These are phyloP conservation scores for Colletotrichum somersetense DNA, from an alignment of 2,329 filamentous ascomycete species.

Conservation along the genomic window DNA sequence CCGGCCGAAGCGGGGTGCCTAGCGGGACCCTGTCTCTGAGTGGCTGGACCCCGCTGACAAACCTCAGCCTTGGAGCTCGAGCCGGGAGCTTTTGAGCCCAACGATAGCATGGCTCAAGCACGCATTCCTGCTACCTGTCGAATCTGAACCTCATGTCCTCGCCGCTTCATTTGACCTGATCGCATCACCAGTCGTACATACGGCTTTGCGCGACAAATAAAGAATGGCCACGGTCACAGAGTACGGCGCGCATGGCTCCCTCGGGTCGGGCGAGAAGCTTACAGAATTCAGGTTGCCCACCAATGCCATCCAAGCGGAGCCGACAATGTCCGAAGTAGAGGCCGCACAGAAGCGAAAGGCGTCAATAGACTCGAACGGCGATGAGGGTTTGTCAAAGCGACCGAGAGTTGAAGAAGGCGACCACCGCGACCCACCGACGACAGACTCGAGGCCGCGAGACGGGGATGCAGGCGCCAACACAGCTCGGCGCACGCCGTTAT, in stretches of 20 bases:
- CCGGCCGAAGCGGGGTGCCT: constrained; percentile 12
- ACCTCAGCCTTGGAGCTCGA: constrained; percentile 39
- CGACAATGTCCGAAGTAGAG: constrained; percentile 15
- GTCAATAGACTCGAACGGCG: constrained; percentile 42
- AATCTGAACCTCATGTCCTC: neutral
- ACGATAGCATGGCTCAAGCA: constrained; percentile 4
- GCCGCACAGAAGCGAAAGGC: constrained; percentile 50
- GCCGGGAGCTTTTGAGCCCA: constrained; percentile 22
- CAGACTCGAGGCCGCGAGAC: constrained; percentile 3
- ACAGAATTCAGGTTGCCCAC: constrained; percentile 27
- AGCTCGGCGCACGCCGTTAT: constrained; percentile 51
- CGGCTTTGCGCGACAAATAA: neutral
- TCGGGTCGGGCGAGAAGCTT: constrained; percentile 9
- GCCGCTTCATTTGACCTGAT: neutral
- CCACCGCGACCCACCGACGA: constrained; percentile 4
- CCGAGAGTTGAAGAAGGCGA: constrained; percentile 39
- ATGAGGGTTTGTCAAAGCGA: constrained; percentile 42
- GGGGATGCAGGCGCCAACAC: constrained; percentile 40
- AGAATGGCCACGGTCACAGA: constrained; percentile 30
- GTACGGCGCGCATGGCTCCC: constrained; percentile 9
- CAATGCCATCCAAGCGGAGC: constrained; percentile 12
- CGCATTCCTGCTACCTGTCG: neutral
- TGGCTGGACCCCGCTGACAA: constrained; percentile 39
- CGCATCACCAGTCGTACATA: neutral
- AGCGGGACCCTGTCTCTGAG: neutral